Evolutionary conservation across 176 grass and related monocot species (phyloP).

Genomic region (Eremochloa ophiuroides): DNA sequence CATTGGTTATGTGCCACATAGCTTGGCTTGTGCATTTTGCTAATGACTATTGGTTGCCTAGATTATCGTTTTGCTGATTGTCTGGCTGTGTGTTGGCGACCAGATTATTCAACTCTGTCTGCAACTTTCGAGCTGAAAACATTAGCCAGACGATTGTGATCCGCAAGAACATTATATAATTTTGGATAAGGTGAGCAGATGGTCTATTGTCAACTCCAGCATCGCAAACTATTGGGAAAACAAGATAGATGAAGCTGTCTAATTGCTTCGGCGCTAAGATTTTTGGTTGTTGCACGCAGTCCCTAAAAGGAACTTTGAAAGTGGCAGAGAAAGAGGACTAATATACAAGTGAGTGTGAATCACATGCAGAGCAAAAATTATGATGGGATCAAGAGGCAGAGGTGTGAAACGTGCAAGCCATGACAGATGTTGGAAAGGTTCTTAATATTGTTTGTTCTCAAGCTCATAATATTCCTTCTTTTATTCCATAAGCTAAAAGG

Average conservation of each 20-base stretch:
- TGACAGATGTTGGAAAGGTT: background rate
- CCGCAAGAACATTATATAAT: slow-evolving; percentile 18
- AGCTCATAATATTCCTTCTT: background rate
- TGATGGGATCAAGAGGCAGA: background rate
- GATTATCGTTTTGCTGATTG: background rate
- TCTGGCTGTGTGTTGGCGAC: background rate
- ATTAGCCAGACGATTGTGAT: background rate
- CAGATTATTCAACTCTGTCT: background rate
- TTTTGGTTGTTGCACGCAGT: background rate
- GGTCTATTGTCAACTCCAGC: slow-evolving; percentile 5
- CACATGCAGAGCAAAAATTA: background rate
- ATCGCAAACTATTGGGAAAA: background rate
- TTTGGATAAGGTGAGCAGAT: background rate
- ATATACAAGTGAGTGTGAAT: background rate
- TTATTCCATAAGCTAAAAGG: background rate
- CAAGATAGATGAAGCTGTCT: background rate
- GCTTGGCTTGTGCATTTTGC: background rate
- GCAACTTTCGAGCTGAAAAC: background rate
- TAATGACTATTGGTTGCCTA: background rate
- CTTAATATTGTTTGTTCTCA: background rate
- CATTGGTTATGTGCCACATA: background rate
- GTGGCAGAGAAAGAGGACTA: background rate
- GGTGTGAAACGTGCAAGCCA: background rate
- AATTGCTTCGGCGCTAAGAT: background rate
- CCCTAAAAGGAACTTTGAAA: background rate